Evolutionary conservation across 352 stramenopile genomes (phyloP).

Genomic region (Phytophthora pseudosyringae): DNA sequence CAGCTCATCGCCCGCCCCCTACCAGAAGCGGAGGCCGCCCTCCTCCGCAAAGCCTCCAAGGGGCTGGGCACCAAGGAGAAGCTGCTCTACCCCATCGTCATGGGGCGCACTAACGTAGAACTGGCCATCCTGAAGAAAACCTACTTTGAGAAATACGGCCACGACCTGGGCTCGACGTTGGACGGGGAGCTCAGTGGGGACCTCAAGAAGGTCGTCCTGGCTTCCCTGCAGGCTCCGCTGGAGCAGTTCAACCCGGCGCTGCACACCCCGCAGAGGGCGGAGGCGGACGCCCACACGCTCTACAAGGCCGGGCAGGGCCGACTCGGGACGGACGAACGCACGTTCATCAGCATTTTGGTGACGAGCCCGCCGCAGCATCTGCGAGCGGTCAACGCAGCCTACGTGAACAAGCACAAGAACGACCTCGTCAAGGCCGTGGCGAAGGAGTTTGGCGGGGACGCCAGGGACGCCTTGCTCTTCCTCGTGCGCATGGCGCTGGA

Average conservation of each 20-base stretch:
- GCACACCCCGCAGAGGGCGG: constrained; percentile 65
- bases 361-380: constrained; percentile 61
- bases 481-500: constrained; percentile 63
- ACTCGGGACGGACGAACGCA: constrained; percentile 70
- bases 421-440: constrained; percentile 62
- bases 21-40: too few relatives aligned
- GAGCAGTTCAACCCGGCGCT: constrained; percentile 57
- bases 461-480: constrained; percentile 59
- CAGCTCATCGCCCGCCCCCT: too few relatives aligned
- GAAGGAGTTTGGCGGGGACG: constrained; percentile 69
- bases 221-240: constrained; percentile 62
- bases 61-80: too few relatives aligned
- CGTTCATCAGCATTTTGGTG: constrained; percentile 62
- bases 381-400: constrained; percentile 55
- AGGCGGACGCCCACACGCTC: constrained; percentile 58
- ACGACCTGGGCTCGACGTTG: constrained; percentile 63
- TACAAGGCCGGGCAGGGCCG: constrained; percentile 80
- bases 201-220: constrained; percentile 75
- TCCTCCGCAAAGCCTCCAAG: too few relatives aligned
- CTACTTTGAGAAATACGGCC: constrained; percentile 63
- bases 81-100: too few relatives aligned
- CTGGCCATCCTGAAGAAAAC: constrained; percentile 82
- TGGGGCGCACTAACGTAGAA: too few relatives aligned
- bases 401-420: constrained; percentile 70
- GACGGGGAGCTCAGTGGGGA: constrained; percentile 69